phyloP scores from a whole-genome alignment of 257 asterid genomes.

The Oldenlandia corymbosa region DNA sequence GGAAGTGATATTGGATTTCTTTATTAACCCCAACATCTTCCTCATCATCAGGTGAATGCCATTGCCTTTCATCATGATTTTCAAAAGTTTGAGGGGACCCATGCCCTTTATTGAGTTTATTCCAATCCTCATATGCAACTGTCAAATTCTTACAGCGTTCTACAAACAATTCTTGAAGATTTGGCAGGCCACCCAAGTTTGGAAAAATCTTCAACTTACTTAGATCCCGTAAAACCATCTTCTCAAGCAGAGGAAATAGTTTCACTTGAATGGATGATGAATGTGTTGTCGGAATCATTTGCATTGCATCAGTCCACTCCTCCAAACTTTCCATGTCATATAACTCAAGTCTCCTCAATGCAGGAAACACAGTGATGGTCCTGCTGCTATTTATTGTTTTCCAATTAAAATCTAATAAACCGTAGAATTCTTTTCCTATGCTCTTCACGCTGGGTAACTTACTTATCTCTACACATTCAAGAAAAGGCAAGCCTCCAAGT shows the following conservation, averaged over 20 bases:
- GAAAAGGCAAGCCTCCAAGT: constrained; percentile 19
- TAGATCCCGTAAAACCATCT: neutral
- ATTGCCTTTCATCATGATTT: neutral
- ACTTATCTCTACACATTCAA: neutral
- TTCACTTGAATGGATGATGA: neutral
- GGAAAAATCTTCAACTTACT: neutral
- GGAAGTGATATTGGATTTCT: neutral
- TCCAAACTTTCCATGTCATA: no score
- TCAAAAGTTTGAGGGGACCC: neutral
- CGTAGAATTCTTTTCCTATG: constrained; percentile 20
- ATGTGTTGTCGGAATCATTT: neutral
- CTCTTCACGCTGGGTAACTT: neutral
- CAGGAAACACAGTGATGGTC: no score
- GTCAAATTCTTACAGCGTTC: neutral
- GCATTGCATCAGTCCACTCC: neutral
- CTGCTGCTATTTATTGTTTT: no score
- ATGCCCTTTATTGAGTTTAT: neutral
- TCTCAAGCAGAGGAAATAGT: neutral
- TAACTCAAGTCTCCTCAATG: neutral
- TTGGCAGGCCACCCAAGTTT: neutral
- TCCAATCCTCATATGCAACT: neutral
- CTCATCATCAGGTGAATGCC: neutral
- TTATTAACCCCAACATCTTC: neutral
- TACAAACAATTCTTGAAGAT: neutral
- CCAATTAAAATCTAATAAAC: neutral